Evolutionary conservation across 2,329 filamentous ascomycete genomes (phyloP).

Genomic region (Botrytis elliptica): DNA sequence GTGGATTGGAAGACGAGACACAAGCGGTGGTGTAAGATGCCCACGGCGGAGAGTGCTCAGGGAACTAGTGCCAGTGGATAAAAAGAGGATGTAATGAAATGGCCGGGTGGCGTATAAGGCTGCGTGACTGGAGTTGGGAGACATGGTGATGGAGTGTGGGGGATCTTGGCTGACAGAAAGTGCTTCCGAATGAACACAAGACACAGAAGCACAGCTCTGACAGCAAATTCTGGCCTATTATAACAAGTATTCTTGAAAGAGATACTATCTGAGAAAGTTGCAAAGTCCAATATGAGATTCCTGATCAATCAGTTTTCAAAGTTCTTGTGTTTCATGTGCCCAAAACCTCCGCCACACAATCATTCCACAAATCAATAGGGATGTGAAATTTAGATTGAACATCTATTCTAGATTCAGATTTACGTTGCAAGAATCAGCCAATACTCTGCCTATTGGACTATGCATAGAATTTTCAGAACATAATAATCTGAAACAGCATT

Average conservation of each 20-base stretch:
- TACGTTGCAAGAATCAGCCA: too few species aligned
- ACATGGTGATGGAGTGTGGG: neutral
- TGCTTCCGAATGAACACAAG: neutral
- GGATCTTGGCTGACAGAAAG: neutral
- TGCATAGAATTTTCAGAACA: too few species aligned
- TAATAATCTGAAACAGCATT: too few species aligned
- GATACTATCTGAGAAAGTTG: neutral
- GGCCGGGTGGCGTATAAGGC: too few species aligned
- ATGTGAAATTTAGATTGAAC: too few species aligned
- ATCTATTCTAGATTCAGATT: too few species aligned
- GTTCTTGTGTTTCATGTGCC: neutral
- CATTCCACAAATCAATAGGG: too few species aligned
- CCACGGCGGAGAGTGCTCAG: neutral
- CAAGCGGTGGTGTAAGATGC: neutral
- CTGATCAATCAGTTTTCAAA: too few species aligned
- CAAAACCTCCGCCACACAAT: too few species aligned
- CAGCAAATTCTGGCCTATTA: neutral
- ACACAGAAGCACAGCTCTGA: too few species aligned
- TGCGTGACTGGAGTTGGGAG: neutral
- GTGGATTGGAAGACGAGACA: slow-evolving; percentile 9
- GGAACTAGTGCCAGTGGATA: neutral
- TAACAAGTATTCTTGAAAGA: neutral
- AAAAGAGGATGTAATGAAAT: neutral
- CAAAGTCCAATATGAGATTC: neutral
- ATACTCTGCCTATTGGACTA: too few species aligned